Conservation (phyloP, 2,329 filamentous ascomycete genomes). For the Coniochaeta pulveracea region DNA sequence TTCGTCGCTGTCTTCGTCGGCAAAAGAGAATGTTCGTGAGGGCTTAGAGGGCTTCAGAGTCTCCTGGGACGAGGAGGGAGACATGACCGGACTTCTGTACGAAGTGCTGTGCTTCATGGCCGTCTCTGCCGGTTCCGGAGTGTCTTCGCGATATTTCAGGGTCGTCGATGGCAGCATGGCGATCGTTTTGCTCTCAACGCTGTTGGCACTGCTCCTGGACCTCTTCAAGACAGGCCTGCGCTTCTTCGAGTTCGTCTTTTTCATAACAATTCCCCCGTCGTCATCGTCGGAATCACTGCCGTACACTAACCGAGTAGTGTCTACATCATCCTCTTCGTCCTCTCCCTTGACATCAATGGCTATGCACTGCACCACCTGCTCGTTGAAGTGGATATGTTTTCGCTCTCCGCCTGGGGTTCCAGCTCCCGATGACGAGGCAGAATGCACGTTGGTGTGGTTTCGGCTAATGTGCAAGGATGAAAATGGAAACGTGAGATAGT, state of each 20-base stretch:
- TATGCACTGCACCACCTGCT: constrained; percentile 92
- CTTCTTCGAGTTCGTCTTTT: constrained; percentile 44
- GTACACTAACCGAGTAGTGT: constrained; percentile 22
- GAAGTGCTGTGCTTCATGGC: constrained; percentile 49
- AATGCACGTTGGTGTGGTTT: constrained; percentile 53
- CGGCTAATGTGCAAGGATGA: constrained; percentile 49
- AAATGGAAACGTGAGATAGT: constrained; percentile 56
- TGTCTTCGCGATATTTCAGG: constrained; percentile 72
- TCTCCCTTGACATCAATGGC: constrained; percentile 79
- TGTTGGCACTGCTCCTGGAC: constrained; percentile 24
- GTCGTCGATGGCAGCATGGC: constrained; percentile 81
- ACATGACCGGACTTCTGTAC: constrained; percentile 41
- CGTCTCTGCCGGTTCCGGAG: constrained; percentile 52
- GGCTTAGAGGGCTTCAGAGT: constrained; percentile 63
- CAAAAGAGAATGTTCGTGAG: constrained; percentile 54
- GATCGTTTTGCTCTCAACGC: constrained; percentile 67
- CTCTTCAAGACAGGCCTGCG: constrained; percentile 40
- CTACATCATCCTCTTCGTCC: constrained; percentile 55
- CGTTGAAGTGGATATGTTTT: constrained; percentile 92
- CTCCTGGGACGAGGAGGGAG: constrained; percentile 72
- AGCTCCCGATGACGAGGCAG: constrained; percentile 59
- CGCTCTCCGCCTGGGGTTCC: constrained; percentile 52
- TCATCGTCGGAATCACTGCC: constrained; percentile 54
- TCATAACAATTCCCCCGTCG: constrained; percentile 76
- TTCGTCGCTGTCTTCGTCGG: constrained; percentile 45